These are phyloP conservation scores for Escovopsis weberi DNA, from an alignment of 2,329 filamentous ascomycete genomes.

Conservation along the genomic window DNA sequence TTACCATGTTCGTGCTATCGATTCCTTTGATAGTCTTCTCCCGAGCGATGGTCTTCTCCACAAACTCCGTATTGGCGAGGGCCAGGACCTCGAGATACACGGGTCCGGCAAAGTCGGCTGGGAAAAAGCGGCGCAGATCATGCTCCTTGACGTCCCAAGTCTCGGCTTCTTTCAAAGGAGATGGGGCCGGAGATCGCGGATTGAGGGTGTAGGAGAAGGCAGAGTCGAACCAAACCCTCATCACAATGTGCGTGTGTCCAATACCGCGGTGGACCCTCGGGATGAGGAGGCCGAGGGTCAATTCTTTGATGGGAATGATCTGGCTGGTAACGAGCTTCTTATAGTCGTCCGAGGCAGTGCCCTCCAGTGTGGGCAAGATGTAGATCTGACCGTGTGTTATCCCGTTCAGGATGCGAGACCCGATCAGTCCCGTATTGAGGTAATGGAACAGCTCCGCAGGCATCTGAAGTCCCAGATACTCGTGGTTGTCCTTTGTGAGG, in stretches of 20 bases:
- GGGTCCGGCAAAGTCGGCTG: constrained; percentile 25
- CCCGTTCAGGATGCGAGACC: constrained; percentile 65
- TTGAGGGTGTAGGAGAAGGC: constrained; percentile 54
- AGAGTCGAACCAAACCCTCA: constrained; percentile 74
- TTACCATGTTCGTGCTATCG: constrained; percentile 49
- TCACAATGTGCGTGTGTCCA: constrained; percentile 59
- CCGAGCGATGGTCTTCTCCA: constrained; percentile 49
- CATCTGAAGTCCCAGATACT: constrained; percentile 79
- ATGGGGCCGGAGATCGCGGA: constrained; percentile 35
- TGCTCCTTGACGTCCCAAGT: constrained; percentile 62
- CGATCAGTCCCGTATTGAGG: constrained; percentile 67
- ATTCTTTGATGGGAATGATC: constrained; percentile 59
- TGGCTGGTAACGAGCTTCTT: constrained; percentile 61
- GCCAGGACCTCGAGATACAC: constrained; percentile 48
- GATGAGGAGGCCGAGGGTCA: constrained; percentile 64
- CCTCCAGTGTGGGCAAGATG: constrained; percentile 73
- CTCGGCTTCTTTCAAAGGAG: constrained; percentile 30
- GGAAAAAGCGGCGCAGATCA: constrained; percentile 33
- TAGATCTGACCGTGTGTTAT: constrained; percentile 67
- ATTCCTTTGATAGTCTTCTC: constrained; percentile 46
- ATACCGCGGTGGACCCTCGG: constrained; percentile 73
- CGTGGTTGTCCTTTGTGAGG: constrained; percentile 70
- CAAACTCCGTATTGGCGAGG: constrained; percentile 55
- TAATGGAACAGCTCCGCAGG: constrained; percentile 87
- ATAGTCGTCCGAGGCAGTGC: constrained; percentile 67